Evolutionary conservation across 441 rosid species (phyloP).

Genomic region (Gossypium davidsonii): DNA sequence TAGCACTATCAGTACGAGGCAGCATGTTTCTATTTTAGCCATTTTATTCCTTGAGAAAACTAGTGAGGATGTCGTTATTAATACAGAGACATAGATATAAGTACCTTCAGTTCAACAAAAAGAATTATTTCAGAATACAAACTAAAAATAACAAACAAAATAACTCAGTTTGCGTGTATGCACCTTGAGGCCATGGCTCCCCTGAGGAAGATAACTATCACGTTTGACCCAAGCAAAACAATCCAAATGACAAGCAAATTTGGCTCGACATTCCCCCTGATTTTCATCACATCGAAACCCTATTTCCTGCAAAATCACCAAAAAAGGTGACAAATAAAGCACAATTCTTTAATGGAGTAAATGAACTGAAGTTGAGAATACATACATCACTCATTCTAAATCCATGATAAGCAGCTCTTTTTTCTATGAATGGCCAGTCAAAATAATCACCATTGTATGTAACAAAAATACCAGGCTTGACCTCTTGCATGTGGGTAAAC

Average conservation of each 20-base stretch:
- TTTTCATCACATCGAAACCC: conserved; percentile 87
- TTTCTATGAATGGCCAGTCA: conserved; percentile 98
- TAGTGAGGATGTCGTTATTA: neutral
- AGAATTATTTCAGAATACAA: conserved; percentile 9
- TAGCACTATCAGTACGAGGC: neutral
- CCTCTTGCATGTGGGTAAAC: conserved; percentile 95
- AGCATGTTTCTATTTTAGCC: neutral
- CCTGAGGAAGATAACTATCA: conserved; percentile 99
- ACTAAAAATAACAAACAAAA: neutral
- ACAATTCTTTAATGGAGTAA: neutral
- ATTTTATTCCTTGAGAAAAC: neutral
- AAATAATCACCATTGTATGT: conserved; percentile 95
- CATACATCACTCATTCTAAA: conserved; percentile 80
- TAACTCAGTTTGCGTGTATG: conserved; percentile 12
- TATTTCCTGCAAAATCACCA: conserved; percentile 47
- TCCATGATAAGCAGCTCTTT: conserved; percentile 84
- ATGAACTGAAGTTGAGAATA: conserved; percentile 16
- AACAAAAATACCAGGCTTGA: conserved; percentile 95
- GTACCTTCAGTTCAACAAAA: conserved; percentile 1
- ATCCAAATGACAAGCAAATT: conserved; percentile 94
- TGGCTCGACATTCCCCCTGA: conserved; percentile 96
- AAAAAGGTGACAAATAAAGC: neutral
- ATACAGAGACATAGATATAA: neutral
- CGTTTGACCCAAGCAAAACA: conserved; percentile 99
- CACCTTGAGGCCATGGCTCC: conserved; percentile 98